These are phyloP conservation scores for Colletotrichum sp. DNA, from an alignment of 2,329 filamentous ascomycete species.

Conservation along the genomic window DNA sequence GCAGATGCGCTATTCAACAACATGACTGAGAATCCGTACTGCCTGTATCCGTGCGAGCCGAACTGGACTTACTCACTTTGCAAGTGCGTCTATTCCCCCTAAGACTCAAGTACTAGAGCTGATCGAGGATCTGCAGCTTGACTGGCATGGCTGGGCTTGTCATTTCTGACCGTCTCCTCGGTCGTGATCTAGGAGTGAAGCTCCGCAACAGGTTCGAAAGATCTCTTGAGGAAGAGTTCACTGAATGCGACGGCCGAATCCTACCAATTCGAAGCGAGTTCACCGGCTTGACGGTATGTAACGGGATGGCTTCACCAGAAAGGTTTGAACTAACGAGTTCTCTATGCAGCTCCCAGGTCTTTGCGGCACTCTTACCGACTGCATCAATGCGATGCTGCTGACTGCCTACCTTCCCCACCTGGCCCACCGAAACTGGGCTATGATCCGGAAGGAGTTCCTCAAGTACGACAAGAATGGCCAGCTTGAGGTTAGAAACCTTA, in stretches of 20 bases:
- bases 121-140: neutral
- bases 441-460: neutral
- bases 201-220: neutral
- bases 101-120: neutral
- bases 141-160: neutral
- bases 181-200: neutral
- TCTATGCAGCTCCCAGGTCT: neutral
- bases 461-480: neutral
- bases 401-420: neutral
- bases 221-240: neutral
- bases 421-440: neutral
- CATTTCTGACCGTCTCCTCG: neutral
- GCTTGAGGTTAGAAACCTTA: neutral
- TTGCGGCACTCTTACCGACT: neutral
- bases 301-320: fast-evolving
- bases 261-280: neutral
- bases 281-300: neutral
- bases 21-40: neutral
- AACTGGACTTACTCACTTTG: neutral
- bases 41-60: neutral
- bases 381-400: neutral
- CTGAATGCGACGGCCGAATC: neutral
- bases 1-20: neutral
- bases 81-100: neutral
- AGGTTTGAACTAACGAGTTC: neutral